These are phyloP conservation scores for Babesia bigemina DNA, from an alignment of 169 alveolate genomes.

Conservation along the genomic window DNA sequence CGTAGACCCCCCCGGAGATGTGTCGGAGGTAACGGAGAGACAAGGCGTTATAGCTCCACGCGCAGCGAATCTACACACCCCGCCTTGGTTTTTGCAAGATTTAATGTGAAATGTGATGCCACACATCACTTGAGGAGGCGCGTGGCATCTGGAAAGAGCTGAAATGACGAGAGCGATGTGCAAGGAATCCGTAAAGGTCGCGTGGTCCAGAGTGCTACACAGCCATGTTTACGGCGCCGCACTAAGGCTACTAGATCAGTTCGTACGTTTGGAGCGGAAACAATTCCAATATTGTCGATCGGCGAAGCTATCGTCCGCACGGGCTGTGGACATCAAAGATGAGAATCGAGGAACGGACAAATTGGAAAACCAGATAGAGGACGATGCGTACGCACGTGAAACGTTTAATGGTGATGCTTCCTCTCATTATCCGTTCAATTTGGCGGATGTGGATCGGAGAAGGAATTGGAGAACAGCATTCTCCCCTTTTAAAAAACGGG, in stretches of 20 bases:
- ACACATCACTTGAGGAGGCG: too few species aligned
- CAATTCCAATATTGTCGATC: neutral
- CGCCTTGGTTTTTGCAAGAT: too few species aligned
- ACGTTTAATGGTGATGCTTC: neutral
- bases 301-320: neutral
- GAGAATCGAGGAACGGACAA: neutral
- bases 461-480: slow-evolving; percentile 2
- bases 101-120: too few species aligned
- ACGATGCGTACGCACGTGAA: neutral
- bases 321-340: neutral
- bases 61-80: too few species aligned
- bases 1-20: too few species aligned
- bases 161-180: slow-evolving; percentile 15
- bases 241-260: neutral
- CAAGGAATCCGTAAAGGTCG: slow-evolving; percentile 10
- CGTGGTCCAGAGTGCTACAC: slow-evolving; percentile 3
- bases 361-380: neutral
- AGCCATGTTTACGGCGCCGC: neutral
- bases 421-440: slow-evolving; percentile 2
- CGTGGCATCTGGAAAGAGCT: neutral
- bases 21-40: too few species aligned
- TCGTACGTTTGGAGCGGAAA: neutral
- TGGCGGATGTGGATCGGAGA: slow-evolving; percentile 19
- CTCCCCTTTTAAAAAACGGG: slow-evolving; percentile 6
- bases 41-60: too few species aligned